A percentile compares a stretch with the other conserved stretches of the same genome.
Evolutionary conservation across 2,329 filamentous ascomycete species (phyloP).

Genomic region (Fusarium virguliforme): DNA sequence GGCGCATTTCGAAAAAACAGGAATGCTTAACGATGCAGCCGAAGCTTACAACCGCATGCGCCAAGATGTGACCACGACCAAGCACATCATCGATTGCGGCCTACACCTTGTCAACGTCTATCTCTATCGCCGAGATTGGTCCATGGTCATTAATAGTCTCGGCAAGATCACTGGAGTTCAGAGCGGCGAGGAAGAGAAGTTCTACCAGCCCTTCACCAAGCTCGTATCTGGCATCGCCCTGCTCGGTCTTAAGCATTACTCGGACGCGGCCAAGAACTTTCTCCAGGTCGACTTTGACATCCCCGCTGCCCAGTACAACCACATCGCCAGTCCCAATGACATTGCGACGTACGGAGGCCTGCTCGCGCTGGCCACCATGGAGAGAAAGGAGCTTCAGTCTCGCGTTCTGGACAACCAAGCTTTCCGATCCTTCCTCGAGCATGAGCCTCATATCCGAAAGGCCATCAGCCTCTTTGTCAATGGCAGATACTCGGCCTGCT

Average conservation of each 20-base stretch:
- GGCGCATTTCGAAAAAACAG: constrained; percentile 84
- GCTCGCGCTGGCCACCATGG: constrained; percentile 91
- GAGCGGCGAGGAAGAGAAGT: constrained; percentile 64
- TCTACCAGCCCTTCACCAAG: constrained; percentile 65
- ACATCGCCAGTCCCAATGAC: constrained; percentile 87
- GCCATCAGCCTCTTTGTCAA: constrained; percentile 92
- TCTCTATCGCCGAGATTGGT: constrained; percentile 85
- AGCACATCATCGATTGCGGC: constrained; percentile 87
- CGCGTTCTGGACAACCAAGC: constrained; percentile 83
- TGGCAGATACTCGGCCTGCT: constrained; percentile 88
- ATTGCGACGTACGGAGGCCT: constrained; percentile 93
- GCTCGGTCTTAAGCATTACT: constrained; percentile 64
- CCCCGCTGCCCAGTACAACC: constrained; percentile 72
- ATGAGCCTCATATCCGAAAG: constrained; percentile 94
- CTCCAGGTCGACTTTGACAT: constrained; percentile 71
- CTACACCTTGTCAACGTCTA: constrained; percentile 83
- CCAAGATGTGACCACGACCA: constrained; percentile 86
- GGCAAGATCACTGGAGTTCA: constrained; percentile 75
- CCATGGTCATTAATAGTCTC: constrained; percentile 72
- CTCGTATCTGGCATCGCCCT: constrained; percentile 68
- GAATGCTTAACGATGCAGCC: constrained; percentile 79
- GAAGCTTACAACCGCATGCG: constrained; percentile 91
- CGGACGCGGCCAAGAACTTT: constrained; percentile 81
- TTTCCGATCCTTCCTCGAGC: constrained; percentile 91
- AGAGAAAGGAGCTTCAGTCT: constrained; percentile 80